Evolutionary conservation across 2,329 filamentous ascomycete species (phyloP).

Genomic region (Exserohilum rostratum): DNA sequence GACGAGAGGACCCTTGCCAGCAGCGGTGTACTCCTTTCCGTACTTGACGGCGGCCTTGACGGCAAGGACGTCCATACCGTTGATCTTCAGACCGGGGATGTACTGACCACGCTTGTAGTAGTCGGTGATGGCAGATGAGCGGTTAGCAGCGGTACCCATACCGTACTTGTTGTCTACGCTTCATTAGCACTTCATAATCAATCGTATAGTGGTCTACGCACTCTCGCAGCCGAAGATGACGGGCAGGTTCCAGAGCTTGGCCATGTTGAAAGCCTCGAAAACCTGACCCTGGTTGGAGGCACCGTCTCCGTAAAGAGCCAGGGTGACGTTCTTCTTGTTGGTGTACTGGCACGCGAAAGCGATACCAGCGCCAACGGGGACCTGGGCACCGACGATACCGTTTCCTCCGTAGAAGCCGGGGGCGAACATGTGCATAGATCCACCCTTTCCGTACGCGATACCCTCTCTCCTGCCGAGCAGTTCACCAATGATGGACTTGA

Average conservation of each 20-base stretch:
- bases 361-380: slow-evolving; percentile 93
- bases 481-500: slow-evolving; percentile 30
- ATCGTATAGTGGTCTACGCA: slow-evolving; percentile 58
- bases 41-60: slow-evolving; percentile 96
- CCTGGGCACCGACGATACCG: slow-evolving; percentile 98
- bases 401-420: slow-evolving; percentile 98
- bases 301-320: slow-evolving; percentile 96
- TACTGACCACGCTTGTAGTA: slow-evolving; percentile 99
- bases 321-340: slow-evolving; percentile 80
- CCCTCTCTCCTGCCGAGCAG: slow-evolving; percentile 84
- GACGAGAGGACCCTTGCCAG: slow-evolving; percentile 90
- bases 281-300: slow-evolving; percentile 99
- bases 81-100: slow-evolving; percentile 98
- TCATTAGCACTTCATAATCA: slow-evolving; percentile 22
- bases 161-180: slow-evolving; percentile 98
- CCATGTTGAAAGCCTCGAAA: slow-evolving; percentile 99
- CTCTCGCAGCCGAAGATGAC: slow-evolving; percentile 98
- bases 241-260: slow-evolving; percentile 97
- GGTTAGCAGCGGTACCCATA: slow-evolving; percentile 96
- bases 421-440: slow-evolving; percentile 99
- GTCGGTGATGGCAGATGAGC: slow-evolving; percentile 93
- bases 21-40: slow-evolving; percentile 83
- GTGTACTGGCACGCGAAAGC: slow-evolving; percentile 97
- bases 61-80: slow-evolving; percentile 98
- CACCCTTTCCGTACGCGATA: slow-evolving; percentile 98